Conservation (phyloP, 2,329 filamentous ascomycete genomes). For the Ophiostoma sp. region DNA sequence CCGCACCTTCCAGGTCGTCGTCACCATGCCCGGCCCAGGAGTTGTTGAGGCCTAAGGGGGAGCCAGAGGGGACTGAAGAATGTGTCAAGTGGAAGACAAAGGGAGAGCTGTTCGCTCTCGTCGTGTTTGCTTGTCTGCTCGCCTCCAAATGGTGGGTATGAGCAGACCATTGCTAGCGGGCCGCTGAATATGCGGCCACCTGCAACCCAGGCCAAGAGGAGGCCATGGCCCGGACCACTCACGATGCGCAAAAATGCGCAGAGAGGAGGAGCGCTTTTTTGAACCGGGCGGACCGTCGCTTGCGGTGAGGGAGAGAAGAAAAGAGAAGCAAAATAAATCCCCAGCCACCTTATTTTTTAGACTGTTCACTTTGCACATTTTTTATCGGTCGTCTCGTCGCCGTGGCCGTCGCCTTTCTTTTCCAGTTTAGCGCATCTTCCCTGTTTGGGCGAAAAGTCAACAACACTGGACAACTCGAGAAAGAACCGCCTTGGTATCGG, state of each 20-base stretch:
- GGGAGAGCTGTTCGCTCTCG: background rate
- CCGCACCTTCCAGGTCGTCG: conserved; percentile 11
- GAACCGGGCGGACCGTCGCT: background rate
- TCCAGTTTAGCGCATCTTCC: conserved; percentile 1
- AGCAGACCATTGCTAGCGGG: conserved; percentile 24
- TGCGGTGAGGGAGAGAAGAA: background rate
- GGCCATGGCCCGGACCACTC: conserved; percentile 18
- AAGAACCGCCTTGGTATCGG: background rate
- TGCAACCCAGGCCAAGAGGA: conserved; percentile 23
- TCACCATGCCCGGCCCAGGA: background rate
- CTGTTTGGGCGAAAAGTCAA: conserved; percentile 21
- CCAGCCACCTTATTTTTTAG: conserved; percentile 13
- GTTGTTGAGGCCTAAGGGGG: conserved; percentile 11
- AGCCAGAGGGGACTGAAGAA: background rate
- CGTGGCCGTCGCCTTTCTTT: background rate
- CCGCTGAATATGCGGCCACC: conserved; percentile 30
- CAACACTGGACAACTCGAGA: background rate
- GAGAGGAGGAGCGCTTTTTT: background rate
- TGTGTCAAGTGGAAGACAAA: background rate
- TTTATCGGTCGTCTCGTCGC: background rate
- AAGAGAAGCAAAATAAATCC: background rate
- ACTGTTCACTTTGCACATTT: background rate
- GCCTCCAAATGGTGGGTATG: background rate
- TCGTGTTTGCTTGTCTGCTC: background rate
- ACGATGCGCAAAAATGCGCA: background rate